phyloP scores from a whole-genome alignment of 2,329 filamentous ascomycete genomes.

The Thelonectria rubi region DNA sequence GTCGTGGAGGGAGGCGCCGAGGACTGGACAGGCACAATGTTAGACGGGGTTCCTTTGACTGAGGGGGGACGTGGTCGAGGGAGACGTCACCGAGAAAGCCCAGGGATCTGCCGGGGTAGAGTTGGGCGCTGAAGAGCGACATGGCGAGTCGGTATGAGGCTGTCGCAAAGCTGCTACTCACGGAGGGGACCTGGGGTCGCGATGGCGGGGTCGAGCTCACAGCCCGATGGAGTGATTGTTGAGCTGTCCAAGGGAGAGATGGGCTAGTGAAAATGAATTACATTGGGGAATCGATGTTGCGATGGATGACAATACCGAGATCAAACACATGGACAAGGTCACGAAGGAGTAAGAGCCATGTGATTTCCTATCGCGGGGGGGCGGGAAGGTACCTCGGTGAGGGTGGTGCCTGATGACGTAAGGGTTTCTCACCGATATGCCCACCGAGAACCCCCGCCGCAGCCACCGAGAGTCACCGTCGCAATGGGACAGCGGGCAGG shows the following conservation, averaged over 20 bases:
- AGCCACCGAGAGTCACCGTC: not conserved
- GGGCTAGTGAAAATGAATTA: not conserved
- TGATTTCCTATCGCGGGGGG: constrained; percentile 10
- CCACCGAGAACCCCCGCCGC: too few relatives aligned
- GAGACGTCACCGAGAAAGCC: constrained; percentile 64
- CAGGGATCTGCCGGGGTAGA: constrained; percentile 72
- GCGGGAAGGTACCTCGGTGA: too few relatives aligned
- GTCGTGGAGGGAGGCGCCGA: constrained; percentile 92
- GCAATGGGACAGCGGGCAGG: not conserved
- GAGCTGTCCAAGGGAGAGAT: constrained; percentile 17
- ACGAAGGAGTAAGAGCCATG: constrained; percentile 26
- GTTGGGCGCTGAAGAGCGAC: constrained; percentile 67
- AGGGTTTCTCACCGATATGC: not conserved
- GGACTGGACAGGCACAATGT: constrained; percentile 61
- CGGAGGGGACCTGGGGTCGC: too few relatives aligned
- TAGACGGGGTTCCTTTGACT: not conserved
- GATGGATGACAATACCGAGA: not conserved
- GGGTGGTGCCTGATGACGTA: constrained; percentile 17
- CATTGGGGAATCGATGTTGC: not conserved
- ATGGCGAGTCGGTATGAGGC: constrained; percentile 38
- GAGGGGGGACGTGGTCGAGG: not conserved
- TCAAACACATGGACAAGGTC: constrained; percentile 20
- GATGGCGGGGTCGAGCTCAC: constrained; percentile 36
- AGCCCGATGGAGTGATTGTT: constrained; percentile 29
- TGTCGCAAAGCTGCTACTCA: constrained; percentile 28